Evolutionary conservation across 441 rosid species (phyloP), one percentile per base, ranked within the genome.

Genomic region (Pelargonium cotyledonis): DNA sequence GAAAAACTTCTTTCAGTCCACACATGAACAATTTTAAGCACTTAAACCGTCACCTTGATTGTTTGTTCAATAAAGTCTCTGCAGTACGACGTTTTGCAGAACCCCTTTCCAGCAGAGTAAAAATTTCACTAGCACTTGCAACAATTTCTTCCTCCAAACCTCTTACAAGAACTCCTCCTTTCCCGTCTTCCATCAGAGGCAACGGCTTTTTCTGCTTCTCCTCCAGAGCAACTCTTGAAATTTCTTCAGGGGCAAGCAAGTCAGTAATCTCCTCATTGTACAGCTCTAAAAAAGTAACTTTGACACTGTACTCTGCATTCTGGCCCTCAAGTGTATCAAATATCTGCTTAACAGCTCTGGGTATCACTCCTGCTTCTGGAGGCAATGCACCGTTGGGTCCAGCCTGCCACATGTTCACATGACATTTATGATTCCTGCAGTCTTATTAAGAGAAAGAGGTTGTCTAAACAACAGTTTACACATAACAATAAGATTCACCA

Each of bases 151-250:
- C 99, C 79, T 92, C 99, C 85, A 95, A 76, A 38, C 99, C 98
- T 75, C 97, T 74, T 11, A 90, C 98, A 67, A 95, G 86, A 75
- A 95, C 98, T 58, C 99, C 96, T 15, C 99, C 99, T 80, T 89
- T 95, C 61, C 99, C 99, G 85, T 95, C 99, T 83, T 95, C 99
- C 99, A 95, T 95, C 49, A 95, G 97, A 68, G 99, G 98, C 66
- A 95, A 77, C 44, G 98, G 93, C 75, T 90, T 95, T 85, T 95
- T 95, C 23, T 96, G 81, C 80, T 92, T 95, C 69, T 95, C 99
- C 76, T 95, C 99, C 0, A 80, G 11, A n/a, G n/a, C 15, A 69
- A 92, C 90, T 71, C 88, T 95, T 23, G 81, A 70, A 71, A 88
- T 83, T 82, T 92, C 99, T 70, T 95, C 99, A 0, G 67, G 83